A percentile compares a stretch with the other conserved stretches of the same genome.
Conservation (phyloP, 2,329 filamentous ascomycete genomes). For the Phyllosticta citribraziliensis region DNA sequence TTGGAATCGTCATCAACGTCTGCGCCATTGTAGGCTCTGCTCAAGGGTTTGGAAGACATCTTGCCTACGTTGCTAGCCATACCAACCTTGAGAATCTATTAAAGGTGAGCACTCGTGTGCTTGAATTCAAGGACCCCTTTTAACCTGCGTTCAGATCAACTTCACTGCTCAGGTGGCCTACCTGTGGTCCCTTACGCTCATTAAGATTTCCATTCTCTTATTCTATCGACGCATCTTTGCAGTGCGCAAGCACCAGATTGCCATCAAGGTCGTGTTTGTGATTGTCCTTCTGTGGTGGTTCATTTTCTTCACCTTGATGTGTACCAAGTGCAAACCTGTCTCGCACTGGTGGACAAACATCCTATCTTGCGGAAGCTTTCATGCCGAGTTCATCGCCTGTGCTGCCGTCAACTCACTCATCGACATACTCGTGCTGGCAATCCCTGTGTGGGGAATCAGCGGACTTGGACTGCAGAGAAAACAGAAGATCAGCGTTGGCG, state of each 20-base stretch:
- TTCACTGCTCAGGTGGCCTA: conserved; percentile 21
- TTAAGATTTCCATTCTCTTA: conserved; percentile 22
- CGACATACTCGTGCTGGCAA: neutral
- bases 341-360: conserved; percentile 10
- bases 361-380: neutral
- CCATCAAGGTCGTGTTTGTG: conserved; percentile 16
- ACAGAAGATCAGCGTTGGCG: neutral
- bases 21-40: neutral
- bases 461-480: neutral
- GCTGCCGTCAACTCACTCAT: neutral
- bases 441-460: neutral
- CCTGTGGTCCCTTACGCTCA: conserved; percentile 18
- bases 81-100: neutral
- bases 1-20: neutral
- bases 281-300: conserved; percentile 19
- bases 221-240: conserved; percentile 23
- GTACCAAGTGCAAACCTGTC: conserved; percentile 22
- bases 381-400: neutral
- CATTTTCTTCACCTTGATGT: conserved; percentile 17
- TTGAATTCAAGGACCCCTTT: neutral
- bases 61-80: neutral
- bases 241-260: conserved; percentile 15
- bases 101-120: neutral
- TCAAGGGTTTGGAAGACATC: conserved; percentile 1
- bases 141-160: conserved; percentile 15